A percentile compares a stretch with the other conserved stretches of the same genome.
Evolutionary conservation across 805 yeast species (phyloP).

Genomic region (Wickerhamiella cacticola): DNA sequence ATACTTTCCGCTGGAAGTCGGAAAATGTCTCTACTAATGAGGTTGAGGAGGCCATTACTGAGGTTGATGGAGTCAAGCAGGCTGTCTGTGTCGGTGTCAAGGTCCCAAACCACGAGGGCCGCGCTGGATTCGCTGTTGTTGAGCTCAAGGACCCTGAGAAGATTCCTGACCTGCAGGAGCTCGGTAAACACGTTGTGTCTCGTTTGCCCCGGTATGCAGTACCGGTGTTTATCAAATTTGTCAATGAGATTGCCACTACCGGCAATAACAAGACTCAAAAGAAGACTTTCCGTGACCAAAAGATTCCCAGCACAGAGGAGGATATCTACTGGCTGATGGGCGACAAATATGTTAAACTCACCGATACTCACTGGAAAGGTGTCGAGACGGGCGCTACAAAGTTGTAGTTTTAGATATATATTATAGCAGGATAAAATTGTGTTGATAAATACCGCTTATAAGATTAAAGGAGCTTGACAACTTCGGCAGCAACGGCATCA

Average conservation of each 20-base stretch:
- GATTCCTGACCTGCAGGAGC: constrained; percentile 31
- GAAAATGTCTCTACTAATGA: constrained; percentile 91
- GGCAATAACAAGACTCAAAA: constrained; percentile 80
- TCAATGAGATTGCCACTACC: constrained; percentile 45
- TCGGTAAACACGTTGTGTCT: constrained; percentile 30
- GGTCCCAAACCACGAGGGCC: constrained; percentile 81
- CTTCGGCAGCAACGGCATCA: constrained; percentile 75
- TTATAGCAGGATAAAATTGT: no score
- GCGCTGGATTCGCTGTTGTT: constrained; percentile 82
- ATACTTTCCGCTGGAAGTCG: constrained; percentile 92
- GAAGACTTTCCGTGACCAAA: constrained; percentile 38
- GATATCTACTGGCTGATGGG: constrained; percentile 59
- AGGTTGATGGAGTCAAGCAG: constrained; percentile 33
- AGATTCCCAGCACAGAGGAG: constrained; percentile 34
- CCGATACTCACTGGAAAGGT: constrained; percentile 42
- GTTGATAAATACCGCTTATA: background rate
- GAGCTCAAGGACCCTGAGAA: constrained; percentile 35
- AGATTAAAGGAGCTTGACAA: constrained; percentile 38
- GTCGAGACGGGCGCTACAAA: constrained; percentile 25
- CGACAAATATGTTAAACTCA: constrained; percentile 43
- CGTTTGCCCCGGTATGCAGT: constrained; percentile 73
- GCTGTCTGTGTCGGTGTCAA: constrained; percentile 80
- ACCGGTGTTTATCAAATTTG: constrained; percentile 70
- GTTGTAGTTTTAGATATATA: constrained; percentile 17
- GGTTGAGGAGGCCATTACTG: constrained; percentile 57